phyloP scores from a whole-genome alignment of 257 asterid genomes.

The Nicotiana tabacum region DNA sequence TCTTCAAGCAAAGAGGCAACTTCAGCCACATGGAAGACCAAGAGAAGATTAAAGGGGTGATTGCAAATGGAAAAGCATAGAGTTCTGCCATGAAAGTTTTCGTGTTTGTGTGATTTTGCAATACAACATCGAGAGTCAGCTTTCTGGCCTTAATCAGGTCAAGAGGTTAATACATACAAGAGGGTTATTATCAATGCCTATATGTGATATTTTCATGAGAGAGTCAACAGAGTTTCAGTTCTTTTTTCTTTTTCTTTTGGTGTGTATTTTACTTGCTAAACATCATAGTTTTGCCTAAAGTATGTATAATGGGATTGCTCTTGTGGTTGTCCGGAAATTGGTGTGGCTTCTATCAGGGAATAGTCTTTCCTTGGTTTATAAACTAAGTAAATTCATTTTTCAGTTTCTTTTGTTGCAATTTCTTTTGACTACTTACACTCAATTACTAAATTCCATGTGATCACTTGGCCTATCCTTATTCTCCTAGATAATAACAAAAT shows the following conservation, averaged over 20 bases:
- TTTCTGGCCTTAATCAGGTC: neutral
- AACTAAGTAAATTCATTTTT: neutral
- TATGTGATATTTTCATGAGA: neutral
- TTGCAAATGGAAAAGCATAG: conserved; percentile 26
- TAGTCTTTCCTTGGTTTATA: neutral
- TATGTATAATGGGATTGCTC: neutral
- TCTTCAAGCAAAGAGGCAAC: conserved; percentile 72
- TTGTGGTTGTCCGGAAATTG: conserved; percentile 1
- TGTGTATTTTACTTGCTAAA: neutral
- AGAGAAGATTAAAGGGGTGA: conserved; percentile 29
- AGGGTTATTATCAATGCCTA: neutral
- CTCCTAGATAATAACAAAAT: too few species aligned
- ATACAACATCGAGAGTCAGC: neutral
- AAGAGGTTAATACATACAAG: neutral
- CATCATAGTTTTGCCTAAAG: neutral
- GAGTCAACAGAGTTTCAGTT: neutral
- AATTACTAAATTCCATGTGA: neutral
- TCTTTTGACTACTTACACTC: neutral
- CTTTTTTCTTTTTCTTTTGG: neutral
- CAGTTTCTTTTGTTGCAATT: neutral
- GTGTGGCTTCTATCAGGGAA: neutral
- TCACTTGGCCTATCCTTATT: too few species aligned
- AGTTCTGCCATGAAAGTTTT: neutral
- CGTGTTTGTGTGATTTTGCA: neutral
- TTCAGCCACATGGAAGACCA: conserved; percentile 55